Evolutionary conservation across 345 rosid genomes (phyloP).

Genomic region (Euphorbia pulcherrima): DNA sequence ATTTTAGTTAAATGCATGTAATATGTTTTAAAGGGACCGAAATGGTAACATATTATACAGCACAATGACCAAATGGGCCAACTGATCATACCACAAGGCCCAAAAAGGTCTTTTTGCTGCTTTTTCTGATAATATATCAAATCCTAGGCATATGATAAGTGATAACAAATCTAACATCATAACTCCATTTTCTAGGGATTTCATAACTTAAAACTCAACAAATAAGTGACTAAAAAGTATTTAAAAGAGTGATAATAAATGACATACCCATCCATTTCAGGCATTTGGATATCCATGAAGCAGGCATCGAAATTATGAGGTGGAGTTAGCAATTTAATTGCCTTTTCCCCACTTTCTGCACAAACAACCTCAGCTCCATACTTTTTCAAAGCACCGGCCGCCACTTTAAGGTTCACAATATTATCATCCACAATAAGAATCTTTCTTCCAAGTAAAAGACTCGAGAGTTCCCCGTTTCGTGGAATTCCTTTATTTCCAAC

Average conservation of each 20-base stretch:
- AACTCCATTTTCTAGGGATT: not conserved
- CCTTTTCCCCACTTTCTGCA: slow-evolving; percentile 59
- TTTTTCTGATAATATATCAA: not conserved
- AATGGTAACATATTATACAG: too few relatives aligned
- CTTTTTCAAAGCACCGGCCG: slow-evolving; percentile 81
- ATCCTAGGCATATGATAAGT: not conserved
- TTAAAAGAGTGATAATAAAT: not conserved
- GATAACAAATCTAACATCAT: not conserved
- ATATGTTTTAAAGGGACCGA: too few relatives aligned
- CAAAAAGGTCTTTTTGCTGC: too few relatives aligned
- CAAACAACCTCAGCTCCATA: slow-evolving; percentile 93
- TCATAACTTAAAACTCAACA: not conserved
- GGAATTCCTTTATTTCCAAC: slow-evolving; percentile 51
- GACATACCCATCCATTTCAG: slow-evolving; percentile 93
- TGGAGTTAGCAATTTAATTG: slow-evolving; percentile 56
- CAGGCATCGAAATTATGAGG: slow-evolving; percentile 90
- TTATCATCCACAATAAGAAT: slow-evolving; percentile 87
- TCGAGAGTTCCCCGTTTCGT: slow-evolving; percentile 54
- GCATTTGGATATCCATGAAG: slow-evolving; percentile 99
- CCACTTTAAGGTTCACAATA: slow-evolving; percentile 78
- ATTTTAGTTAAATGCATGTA: too few relatives aligned
- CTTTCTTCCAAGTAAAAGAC: slow-evolving; percentile 72
- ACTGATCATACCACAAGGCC: too few relatives aligned
- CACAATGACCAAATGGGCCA: too few relatives aligned
- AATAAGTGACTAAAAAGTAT: not conserved